These are phyloP conservation scores for Candida xiaguanensis DNA, from an alignment of 805 yeast species.

Conservation along the genomic window DNA sequence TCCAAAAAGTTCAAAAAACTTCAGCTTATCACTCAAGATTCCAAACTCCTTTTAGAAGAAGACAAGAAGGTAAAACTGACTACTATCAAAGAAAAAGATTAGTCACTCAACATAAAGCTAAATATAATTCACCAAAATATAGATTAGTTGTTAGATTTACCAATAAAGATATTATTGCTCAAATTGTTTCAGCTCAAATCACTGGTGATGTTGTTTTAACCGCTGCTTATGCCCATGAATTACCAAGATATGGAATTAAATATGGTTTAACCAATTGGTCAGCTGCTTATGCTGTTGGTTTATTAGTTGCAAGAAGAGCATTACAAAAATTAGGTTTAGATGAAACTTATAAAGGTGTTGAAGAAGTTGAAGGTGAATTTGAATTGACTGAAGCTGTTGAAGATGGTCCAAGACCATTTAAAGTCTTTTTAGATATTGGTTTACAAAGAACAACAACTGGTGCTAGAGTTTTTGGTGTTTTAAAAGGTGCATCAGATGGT, in stretches of 20 bases:
- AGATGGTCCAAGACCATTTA: constrained; percentile 99
- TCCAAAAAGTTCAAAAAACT: constrained; percentile 68
- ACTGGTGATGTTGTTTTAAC: constrained; percentile 94
- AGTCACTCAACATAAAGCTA: constrained; percentile 99
- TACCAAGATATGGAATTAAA: constrained; percentile 94
- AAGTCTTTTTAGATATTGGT: constrained; percentile 99
- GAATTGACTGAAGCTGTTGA: constrained; percentile 98
- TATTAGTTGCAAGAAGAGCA: constrained; percentile 98
- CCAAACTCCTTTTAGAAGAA: constrained; percentile 99
- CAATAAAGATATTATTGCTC: constrained; percentile 98
- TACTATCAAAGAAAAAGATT: constrained; percentile 99
- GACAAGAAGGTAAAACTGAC: constrained; percentile 99
- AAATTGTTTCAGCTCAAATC: constrained; percentile 93
- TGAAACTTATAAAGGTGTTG: constrained; percentile 98
- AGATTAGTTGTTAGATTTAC: constrained; percentile 99
- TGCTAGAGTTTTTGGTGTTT: constrained; percentile 99
- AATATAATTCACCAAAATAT: constrained; percentile 99
- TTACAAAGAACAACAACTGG: constrained; percentile 99
- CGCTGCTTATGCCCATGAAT: constrained; percentile 98
- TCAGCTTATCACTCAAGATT: constrained; percentile 98
- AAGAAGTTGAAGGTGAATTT: constrained; percentile 99
- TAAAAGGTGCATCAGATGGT: constrained; percentile 99
- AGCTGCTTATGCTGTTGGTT: constrained; percentile 99
- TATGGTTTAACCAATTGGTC: constrained; percentile 99
- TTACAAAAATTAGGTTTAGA: constrained; percentile 96